A percentile compares a stretch with the other conserved stretches of the same genome.
Evolutionary conservation across 108 stramenopile species (phyloP).

Genomic region (Pseudonitzschia pungens): DNA sequence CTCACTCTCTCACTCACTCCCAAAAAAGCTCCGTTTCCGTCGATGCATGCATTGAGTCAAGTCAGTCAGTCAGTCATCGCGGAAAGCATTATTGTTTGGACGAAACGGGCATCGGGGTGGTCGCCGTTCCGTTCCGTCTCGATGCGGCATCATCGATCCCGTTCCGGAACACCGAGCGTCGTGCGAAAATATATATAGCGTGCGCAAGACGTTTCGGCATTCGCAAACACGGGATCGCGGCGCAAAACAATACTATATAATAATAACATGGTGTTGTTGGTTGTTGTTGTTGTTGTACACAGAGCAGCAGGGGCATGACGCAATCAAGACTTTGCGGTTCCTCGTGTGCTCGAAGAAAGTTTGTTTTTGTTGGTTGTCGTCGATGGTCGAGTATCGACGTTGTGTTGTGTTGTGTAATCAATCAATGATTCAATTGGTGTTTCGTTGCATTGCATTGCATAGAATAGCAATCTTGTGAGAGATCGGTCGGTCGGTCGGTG

Average conservation of each 20-base stretch:
- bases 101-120: not conserved
- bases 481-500: too few relatives aligned
- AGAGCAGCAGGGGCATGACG: not conserved
- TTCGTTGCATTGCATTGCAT: constrained; percentile 1
- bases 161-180: not conserved
- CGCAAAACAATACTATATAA: not conserved
- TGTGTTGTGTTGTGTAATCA: not conserved
- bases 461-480: not conserved
- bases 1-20: too few relatives aligned
- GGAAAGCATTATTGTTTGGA: not conserved
- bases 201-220: not conserved
- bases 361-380: too few relatives aligned
- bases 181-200: not conserved
- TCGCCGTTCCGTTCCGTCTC: not conserved
- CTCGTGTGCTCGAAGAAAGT: too few relatives aligned
- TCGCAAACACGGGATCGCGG: not conserved
- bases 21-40: too few relatives aligned
- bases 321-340: not conserved
- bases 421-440: not conserved
- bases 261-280: too few relatives aligned
- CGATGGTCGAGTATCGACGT: not conserved
- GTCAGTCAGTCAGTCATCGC: too few relatives aligned
- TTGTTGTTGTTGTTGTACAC: too few relatives aligned
- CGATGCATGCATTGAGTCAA: too few relatives aligned
- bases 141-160: not conserved